These are phyloP conservation scores for Neonectria magnoliae DNA, from an alignment of 2,329 filamentous ascomycete genomes.

Conservation along the genomic window DNA sequence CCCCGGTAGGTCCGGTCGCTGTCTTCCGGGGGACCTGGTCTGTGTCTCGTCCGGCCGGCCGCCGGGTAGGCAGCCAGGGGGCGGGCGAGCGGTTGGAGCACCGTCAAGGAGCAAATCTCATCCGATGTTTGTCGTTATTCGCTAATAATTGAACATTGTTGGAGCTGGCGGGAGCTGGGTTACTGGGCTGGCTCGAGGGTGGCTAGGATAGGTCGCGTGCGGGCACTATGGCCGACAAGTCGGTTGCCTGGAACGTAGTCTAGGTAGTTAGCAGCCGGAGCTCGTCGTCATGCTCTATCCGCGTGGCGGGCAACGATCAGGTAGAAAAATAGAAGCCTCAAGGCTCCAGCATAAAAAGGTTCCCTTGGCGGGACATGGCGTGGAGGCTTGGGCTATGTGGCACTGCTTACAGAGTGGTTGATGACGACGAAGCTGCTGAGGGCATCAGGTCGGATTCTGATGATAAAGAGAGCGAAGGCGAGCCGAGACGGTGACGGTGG, in stretches of 20 bases:
- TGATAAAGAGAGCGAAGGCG: conserved; percentile 18
- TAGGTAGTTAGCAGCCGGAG: background rate
- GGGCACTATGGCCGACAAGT: conserved; percentile 6
- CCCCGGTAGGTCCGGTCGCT: conserved; percentile 22
- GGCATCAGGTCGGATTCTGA: background rate
- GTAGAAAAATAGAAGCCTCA: conserved; percentile 38
- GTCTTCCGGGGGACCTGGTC: conserved; percentile 20
- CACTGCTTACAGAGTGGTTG: conserved; percentile 32
- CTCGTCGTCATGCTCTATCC: background rate
- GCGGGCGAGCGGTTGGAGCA: background rate
- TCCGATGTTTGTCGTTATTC: conserved; percentile 3
- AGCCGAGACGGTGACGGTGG: conserved; percentile 19
- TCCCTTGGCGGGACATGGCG: conserved; percentile 39
- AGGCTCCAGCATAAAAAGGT: conserved; percentile 41
- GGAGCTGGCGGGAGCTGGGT: conserved; percentile 1
- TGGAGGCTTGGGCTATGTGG: conserved; percentile 32
- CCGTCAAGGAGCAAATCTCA: conserved; percentile 22
- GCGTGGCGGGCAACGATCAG: conserved; percentile 26
- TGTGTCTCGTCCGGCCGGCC: conserved; percentile 4
- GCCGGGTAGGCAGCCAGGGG: conserved; percentile 19
- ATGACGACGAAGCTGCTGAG: conserved; percentile 34
- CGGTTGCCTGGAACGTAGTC: conserved; percentile 12
- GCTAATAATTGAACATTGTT: conserved; percentile 5
- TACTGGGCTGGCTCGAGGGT: conserved; percentile 5
- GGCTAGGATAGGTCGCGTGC: conserved; percentile 9